phyloP scores from a whole-genome alignment of 2,329 filamentous ascomycete genomes.

The Erysiphe neolycopersici region DNA sequence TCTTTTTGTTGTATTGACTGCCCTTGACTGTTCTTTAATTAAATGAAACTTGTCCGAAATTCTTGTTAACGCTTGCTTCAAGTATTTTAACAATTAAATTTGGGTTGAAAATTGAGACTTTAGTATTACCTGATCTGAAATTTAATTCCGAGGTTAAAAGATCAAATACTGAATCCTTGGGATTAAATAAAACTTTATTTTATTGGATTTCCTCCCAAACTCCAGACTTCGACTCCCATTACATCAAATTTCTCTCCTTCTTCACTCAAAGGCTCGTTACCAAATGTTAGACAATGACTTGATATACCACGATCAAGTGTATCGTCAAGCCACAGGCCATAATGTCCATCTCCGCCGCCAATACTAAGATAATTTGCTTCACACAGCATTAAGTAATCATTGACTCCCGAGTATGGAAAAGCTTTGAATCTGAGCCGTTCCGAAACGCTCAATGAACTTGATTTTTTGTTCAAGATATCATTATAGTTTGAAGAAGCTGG shows the following conservation, averaged over 20 bases:
- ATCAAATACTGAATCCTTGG: no score
- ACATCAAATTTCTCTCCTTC: constrained; percentile 82
- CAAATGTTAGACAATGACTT: constrained; percentile 67
- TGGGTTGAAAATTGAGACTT: no score
- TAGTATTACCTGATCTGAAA: no score
- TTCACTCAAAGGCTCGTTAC: constrained; percentile 80
- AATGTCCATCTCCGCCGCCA: constrained; percentile 69
- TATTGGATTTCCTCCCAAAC: constrained; percentile 29
- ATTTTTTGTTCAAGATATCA: constrained; percentile 16
- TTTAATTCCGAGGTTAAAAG: no score
- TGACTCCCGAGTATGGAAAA: constrained; percentile 84
- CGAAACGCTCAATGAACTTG: constrained; percentile 15
- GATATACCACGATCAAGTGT: constrained; percentile 64
- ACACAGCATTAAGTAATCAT: constrained; percentile 92
- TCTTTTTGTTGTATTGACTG: no score
- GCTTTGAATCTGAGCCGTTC: constrained; percentile 84
- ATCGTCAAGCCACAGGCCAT: constrained; percentile 82
- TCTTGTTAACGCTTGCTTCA: no score
- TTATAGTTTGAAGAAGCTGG: no score
- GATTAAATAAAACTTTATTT: no score
- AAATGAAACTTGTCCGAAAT: no score
- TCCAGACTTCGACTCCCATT: constrained; percentile 80
- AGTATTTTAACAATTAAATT: no score
- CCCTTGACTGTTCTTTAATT: no score
- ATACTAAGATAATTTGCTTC: constrained; percentile 64